Conservation (phyloP, 1,284 basidiomycete genomes). For the Xerocomus minutiporus region DNA sequence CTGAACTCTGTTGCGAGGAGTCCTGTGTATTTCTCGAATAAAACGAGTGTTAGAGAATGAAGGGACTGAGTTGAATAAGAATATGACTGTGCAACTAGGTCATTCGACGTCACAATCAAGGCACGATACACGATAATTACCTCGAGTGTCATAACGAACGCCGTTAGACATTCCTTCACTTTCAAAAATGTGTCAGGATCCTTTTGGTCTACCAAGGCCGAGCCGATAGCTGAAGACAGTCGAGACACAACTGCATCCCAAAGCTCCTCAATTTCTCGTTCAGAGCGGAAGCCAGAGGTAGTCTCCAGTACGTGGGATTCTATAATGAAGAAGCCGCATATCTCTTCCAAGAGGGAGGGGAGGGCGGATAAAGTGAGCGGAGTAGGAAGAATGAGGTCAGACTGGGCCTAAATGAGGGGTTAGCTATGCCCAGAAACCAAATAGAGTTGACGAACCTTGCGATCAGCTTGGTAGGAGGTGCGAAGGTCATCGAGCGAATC, state of each 20-base stretch:
- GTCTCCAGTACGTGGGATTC: constrained; percentile 91
- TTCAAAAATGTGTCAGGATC: constrained; percentile 82
- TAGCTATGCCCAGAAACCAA: constrained; percentile 7
- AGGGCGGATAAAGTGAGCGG: constrained; percentile 57
- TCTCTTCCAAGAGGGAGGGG: constrained; percentile 77
- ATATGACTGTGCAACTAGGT: constrained; percentile 56
- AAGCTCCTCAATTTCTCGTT: constrained; percentile 89
- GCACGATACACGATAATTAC: constrained; percentile 40
- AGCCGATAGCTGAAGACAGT: constrained; percentile 73
- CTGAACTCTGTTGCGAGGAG: constrained; percentile 83
- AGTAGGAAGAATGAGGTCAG: constrained; percentile 86
- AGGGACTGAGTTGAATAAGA: constrained; percentile 82
- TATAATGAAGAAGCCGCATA: constrained; percentile 98
- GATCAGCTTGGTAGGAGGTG: constrained; percentile 90
- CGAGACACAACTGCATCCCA: constrained; percentile 89
- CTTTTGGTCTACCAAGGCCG: constrained; percentile 69
- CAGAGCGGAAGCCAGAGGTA: constrained; percentile 81
- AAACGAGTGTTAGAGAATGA: constrained; percentile 77
- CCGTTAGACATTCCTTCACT: constrained; percentile 81
- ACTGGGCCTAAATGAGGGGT: constrained; percentile 74
- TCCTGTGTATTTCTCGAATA: constrained; percentile 89
- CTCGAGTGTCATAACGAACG: constrained; percentile 92
- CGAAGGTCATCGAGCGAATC: constrained; percentile 88
- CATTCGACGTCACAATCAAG: constrained; percentile 6
- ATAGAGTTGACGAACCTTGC: constrained; percentile 60